Evolutionary conservation across 306 rosid genomes (phyloP).

Genomic region (Carpinus fangiana): DNA sequence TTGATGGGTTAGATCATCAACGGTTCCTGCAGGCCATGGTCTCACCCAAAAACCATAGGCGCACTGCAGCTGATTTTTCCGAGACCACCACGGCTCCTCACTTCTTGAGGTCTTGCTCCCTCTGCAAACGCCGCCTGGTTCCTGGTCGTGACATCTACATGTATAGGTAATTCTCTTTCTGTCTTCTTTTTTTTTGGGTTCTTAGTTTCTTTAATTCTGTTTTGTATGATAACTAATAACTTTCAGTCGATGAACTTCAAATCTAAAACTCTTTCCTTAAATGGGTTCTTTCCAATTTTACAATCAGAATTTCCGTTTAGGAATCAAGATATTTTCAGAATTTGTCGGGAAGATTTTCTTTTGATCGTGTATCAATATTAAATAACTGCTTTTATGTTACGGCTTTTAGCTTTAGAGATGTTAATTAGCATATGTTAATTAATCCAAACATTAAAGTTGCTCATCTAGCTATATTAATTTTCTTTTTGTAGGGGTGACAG

Average conservation of each 20-base stretch:
- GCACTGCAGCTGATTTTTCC: slow-evolving; percentile 39
- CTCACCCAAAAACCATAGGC: slow-evolving; percentile 46
- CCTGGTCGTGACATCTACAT: slow-evolving; percentile 89
- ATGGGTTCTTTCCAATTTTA: neutral
- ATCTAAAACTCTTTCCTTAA: neutral
- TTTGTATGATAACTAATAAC: no score
- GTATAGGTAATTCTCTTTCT: slow-evolving; percentile 55
- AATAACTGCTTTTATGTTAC: no score
- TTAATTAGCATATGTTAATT: no score
- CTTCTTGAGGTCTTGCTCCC: slow-evolving; percentile 71
- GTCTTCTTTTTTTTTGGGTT: no score
- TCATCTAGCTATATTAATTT: no score
- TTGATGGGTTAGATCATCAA: slow-evolving; percentile 42
- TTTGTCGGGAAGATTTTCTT: neutral
- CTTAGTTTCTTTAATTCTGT: no score
- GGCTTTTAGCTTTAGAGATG: no score
- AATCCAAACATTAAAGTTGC: no score
- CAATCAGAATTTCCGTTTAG: no score
- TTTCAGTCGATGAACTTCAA: no score
- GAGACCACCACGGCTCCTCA: slow-evolving; percentile 33
- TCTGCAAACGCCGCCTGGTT: slow-evolving; percentile 69
- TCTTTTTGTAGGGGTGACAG: slow-evolving; percentile 62
- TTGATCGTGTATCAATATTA: no score
- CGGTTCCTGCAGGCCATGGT: slow-evolving; percentile 24
- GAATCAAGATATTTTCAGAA: neutral